A percentile compares a stretch with the other conserved stretches of the same genome.
These are phyloP conservation scores for Moesziomyces aphidis DNA, from an alignment of 1,284 basidiomycete species.

Conservation along the genomic window DNA sequence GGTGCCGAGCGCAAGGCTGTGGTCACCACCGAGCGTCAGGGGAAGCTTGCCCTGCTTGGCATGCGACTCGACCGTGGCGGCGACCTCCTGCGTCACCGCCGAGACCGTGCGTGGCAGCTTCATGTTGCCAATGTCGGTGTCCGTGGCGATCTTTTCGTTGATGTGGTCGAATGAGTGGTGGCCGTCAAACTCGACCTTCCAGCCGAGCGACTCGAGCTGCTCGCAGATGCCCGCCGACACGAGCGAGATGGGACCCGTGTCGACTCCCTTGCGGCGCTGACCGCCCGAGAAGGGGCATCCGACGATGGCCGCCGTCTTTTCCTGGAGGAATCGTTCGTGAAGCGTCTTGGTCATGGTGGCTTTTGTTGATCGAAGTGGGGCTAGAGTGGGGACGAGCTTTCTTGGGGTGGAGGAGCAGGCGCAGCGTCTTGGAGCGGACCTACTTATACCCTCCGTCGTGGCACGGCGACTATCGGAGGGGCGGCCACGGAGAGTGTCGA, in stretches of 20 bases:
- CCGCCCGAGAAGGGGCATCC: conserved; percentile 66
- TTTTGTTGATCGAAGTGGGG: conserved; percentile 1
- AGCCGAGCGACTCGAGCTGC: conserved; percentile 75
- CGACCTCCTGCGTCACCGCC: conserved; percentile 83
- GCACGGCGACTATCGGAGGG: neutral
- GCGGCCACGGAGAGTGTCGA: conserved; percentile 10
- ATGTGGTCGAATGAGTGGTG: conserved; percentile 89
- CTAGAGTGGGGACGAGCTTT: neutral
- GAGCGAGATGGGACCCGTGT: conserved; percentile 61
- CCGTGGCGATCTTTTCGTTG: conserved; percentile 64
- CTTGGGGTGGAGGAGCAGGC: neutral
- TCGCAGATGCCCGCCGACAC: conserved; percentile 57
- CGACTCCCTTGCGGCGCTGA: conserved; percentile 63
- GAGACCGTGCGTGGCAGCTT: conserved; percentile 61
- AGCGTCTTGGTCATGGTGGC: conserved; percentile 31
- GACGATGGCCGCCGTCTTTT: conserved; percentile 59
- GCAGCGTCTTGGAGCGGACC: neutral
- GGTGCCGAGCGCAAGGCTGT: conserved; percentile 77
- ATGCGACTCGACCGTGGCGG: conserved; percentile 80
- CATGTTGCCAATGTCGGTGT: conserved; percentile 59
- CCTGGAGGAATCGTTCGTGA: conserved; percentile 47
- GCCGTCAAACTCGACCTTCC: conserved; percentile 87
- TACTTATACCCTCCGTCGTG: conserved; percentile 6
- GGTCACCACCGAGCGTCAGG: conserved; percentile 95
- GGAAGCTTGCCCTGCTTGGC: conserved; percentile 83